These are phyloP conservation scores for Talaromyces sp. DNA, from an alignment of 2,329 filamentous ascomycete genomes.

Conservation along the genomic window DNA sequence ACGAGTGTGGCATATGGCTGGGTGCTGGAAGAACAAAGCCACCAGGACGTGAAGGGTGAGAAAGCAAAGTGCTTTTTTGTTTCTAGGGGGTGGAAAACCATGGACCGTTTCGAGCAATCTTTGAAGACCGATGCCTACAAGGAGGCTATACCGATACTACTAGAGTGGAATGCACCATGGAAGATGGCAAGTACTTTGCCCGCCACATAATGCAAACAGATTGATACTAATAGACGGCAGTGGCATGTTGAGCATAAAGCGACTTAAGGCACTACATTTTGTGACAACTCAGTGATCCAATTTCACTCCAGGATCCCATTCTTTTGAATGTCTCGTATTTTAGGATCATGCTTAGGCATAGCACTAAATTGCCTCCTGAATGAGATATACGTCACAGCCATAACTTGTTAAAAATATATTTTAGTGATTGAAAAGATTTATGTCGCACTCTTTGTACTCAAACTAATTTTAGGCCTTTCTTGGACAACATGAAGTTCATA, in stretches of 20 bases:
- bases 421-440: not conserved
- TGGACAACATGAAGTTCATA: too few species aligned
- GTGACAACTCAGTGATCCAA: not conserved
- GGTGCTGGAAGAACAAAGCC: constrained; percentile 1
- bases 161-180: not conserved
- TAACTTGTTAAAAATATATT: not conserved
- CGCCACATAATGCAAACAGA: not conserved
- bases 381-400: not conserved
- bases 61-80: not conserved
- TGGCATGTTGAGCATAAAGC: not conserved
- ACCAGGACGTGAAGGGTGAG: not conserved
- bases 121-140: constrained; percentile 1
- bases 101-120: constrained; percentile 8
- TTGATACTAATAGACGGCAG: not conserved
- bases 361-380: not conserved
- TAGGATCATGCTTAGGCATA: not conserved
- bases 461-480: too few species aligned
- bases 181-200: not conserved
- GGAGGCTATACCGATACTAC: constrained; percentile 1
- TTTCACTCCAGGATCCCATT: not conserved
- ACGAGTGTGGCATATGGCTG: constrained; percentile 2
- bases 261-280: not conserved
- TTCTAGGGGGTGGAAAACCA: not conserved
- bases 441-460: not conserved
- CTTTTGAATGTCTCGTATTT: not conserved